A percentile compares a stretch with the other conserved stretches of the same genome.
These are phyloP conservation scores for Phytophthora sansomeana DNA, from an alignment of 352 stramenopile genomes.

Conservation along the genomic window DNA sequence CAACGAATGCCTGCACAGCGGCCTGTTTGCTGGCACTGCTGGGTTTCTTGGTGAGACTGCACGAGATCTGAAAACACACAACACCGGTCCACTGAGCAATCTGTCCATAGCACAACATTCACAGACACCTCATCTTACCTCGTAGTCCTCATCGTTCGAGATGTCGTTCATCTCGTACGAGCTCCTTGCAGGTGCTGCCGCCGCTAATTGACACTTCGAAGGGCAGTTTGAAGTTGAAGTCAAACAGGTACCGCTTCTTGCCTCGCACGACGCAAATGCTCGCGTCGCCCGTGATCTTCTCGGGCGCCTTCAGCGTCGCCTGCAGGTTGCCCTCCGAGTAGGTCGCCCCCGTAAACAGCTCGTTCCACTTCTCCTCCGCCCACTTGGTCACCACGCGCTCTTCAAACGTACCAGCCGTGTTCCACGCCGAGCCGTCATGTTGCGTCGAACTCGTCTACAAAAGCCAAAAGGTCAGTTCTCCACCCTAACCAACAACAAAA, in stretches of 20 bases:
- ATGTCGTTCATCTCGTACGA: constrained; percentile 85
- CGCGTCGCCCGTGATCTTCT: constrained; percentile 85
- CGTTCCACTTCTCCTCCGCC: constrained; percentile 74
- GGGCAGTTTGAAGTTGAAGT: constrained; percentile 83
- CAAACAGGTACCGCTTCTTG: constrained; percentile 91
- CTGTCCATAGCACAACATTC: background rate
- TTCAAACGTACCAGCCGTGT: constrained; percentile 93
- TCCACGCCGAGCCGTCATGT: constrained; percentile 92
- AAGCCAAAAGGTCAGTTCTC: constrained; percentile 1
- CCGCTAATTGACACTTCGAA: constrained; percentile 70
- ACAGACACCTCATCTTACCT: constrained; percentile 47
- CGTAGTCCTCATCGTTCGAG: constrained; percentile 89
- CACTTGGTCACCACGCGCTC: constrained; percentile 89
- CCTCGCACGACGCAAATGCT: constrained; percentile 89
- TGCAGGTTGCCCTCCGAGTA: constrained; percentile 54
- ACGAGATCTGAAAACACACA: constrained; percentile 55
- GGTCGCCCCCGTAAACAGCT: constrained; percentile 54
- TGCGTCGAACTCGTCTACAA: constrained; percentile 30
- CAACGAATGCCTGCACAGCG: constrained; percentile 64
- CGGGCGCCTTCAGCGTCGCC: constrained; percentile 61
- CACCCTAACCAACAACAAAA: background rate
- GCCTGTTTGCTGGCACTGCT: constrained; percentile 46
- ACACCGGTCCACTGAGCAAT: background rate
- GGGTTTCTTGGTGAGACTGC: constrained; percentile 61
- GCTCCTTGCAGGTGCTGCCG: constrained; percentile 64